These are phyloP conservation scores for Arthrobotrys entomopaga DNA, from an alignment of 2,329 filamentous ascomycete genomes.

Conservation along the genomic window DNA sequence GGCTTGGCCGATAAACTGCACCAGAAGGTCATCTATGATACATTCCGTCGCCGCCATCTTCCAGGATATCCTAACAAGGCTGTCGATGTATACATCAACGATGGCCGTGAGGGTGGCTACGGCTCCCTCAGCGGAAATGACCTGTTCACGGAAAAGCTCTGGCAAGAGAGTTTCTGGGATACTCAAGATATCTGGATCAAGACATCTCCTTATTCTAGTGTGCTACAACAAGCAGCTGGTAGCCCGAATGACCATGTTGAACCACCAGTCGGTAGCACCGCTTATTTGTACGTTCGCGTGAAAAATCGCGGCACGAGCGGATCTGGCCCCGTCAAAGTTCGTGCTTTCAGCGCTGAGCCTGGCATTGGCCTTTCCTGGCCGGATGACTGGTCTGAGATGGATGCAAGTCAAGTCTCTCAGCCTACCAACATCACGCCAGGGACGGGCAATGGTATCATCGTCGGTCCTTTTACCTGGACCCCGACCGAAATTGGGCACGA, in stretches of 20 bases:
- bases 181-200: constrained; percentile 15
- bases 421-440: constrained; percentile 13
- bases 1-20: constrained; percentile 10
- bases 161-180: constrained; percentile 18
- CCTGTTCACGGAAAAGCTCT: constrained; percentile 13
- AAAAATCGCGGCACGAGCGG: constrained; percentile 16
- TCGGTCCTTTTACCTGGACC: constrained; percentile 10
- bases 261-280: constrained; percentile 8
- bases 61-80: constrained; percentile 11
- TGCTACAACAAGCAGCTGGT: constrained; percentile 4
- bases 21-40: constrained; percentile 18
- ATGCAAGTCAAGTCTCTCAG: constrained; percentile 15
- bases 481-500: constrained; percentile 13
- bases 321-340: constrained; percentile 12
- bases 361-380: constrained; percentile 18
- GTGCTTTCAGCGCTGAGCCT: constrained; percentile 8
- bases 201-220: constrained; percentile 12
- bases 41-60: constrained; percentile 14
- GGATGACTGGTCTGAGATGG: constrained; percentile 15
- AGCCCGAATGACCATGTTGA: constrained; percentile 13
- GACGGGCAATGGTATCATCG: constrained; percentile 13
- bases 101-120: constrained; percentile 18
- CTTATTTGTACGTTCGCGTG: constrained; percentile 17
- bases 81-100: constrained; percentile 18
- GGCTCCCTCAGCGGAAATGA: constrained; percentile 9